A percentile compares a stretch with the other conserved stretches of the same genome.
Evolutionary conservation across 768 basidiomycete genomes (phyloP).

Genomic region (Suillus variegatus): DNA sequence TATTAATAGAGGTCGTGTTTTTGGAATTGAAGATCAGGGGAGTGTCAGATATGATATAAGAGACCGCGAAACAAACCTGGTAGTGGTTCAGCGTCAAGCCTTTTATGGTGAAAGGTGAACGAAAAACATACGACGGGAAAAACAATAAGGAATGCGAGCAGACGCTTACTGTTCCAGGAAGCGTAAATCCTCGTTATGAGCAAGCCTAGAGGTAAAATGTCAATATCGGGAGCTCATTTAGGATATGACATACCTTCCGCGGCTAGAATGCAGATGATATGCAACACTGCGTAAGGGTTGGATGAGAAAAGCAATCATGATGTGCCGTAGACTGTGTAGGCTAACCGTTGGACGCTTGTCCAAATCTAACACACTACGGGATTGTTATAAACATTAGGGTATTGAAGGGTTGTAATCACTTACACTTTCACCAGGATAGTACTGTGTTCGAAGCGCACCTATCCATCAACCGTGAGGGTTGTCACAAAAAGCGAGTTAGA

Average conservation of each 20-base stretch:
- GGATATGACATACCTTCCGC: not conserved
- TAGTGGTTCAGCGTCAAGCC: not conserved
- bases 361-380: not conserved
- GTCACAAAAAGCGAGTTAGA: not conserved
- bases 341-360: not conserved
- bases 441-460: not conserved
- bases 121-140: not conserved
- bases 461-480: not conserved
- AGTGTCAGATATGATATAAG: not conserved
- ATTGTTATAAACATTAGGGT: not conserved
- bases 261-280: not conserved
- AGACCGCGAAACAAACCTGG: not conserved
- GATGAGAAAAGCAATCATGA: not conserved
- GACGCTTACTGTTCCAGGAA: not conserved
- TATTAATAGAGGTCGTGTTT: not conserved
- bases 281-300: not conserved
- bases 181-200: not conserved
- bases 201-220: not conserved
- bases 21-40: not conserved
- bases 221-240: not conserved
- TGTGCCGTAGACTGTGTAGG: not conserved
- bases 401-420: not conserved
- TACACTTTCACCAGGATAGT: conserved; percentile 4
- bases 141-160: not conserved
- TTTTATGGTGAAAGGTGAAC: too few relatives aligned